Evolutionary conservation across 257 asterid species (phyloP).

Genomic region (Lycium ferocissimum): DNA sequence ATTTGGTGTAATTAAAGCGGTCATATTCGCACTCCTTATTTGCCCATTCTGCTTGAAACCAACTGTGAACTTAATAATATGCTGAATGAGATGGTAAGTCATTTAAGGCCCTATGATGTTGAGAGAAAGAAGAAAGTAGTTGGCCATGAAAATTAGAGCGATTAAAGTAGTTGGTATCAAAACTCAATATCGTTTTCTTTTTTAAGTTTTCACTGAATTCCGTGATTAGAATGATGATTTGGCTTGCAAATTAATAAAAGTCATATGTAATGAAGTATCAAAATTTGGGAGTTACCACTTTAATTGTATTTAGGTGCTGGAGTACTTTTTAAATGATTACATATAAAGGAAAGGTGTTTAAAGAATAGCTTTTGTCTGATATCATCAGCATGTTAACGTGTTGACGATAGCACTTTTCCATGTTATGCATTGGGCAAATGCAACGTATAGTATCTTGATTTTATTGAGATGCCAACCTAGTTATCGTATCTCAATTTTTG

Average conservation of each 20-base stretch:
- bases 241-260: background rate
- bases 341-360: background rate
- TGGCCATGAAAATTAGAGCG: background rate
- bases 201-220: background rate
- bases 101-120: background rate
- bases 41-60: background rate
- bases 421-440: slow-evolving; percentile 13
- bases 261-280: background rate
- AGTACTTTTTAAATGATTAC: background rate
- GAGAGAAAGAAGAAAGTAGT: background rate
- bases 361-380: slow-evolving; percentile 16
- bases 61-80: background rate
- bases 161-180: background rate
- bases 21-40: background rate
- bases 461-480: background rate
- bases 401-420: slow-evolving; percentile 16
- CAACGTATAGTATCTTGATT: background rate
- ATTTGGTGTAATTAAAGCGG: slow-evolving; percentile 12
- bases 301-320: background rate
- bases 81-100: background rate
- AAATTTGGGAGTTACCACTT: background rate
- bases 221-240: background rate
- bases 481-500: background rate
- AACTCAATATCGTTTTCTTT: background rate
- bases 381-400: slow-evolving; percentile 16